Conservation (phyloP, 129 eudicot species). For the sunflower (Helianthus annuus) region HanXRQr2.0-SUNRISE NC_035438.2:51230957-51231456, state of each 20-base stretch:
- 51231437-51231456: conserved; percentile 5
- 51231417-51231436: conserved; percentile 31
- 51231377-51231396: conserved; percentile 69
- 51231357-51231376: conserved; percentile 67
- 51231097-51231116: conserved; percentile 35
- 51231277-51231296: neutral
- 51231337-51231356: conserved; percentile 63
- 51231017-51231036: conserved; percentile 65
- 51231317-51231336: conserved; percentile 68
- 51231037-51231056: neutral
- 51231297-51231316: conserved; percentile 23
- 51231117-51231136: conserved; percentile 58
- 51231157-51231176: conserved; percentile 65
- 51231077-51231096: neutral
- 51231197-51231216: conserved; percentile 65
- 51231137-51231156: conserved; percentile 61
- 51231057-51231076: neutral
- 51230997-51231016: conserved; percentile 56
- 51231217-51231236: conserved; percentile 77
- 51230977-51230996: conserved; percentile 46
- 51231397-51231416: conserved; percentile 77
- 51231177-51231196: conserved; percentile 33
- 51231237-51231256: conserved; percentile 59
- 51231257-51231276: conserved; percentile 7
- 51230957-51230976: conserved; percentile 67